Conservation (phyloP, 2,329 filamentous ascomycete species). For the Epichloe bromicola region DNA sequence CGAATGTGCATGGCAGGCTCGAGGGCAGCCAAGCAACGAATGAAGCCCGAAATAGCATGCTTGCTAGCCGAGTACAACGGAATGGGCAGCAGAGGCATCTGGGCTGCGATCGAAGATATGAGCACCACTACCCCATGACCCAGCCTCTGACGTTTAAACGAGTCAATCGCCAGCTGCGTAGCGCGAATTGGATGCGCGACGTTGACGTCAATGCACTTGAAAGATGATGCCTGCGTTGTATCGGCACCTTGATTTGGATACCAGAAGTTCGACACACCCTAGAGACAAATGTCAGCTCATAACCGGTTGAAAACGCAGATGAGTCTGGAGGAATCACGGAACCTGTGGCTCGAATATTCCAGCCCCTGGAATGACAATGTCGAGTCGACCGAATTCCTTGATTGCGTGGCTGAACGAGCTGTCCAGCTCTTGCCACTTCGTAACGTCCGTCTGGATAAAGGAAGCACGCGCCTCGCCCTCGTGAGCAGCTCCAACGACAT, state of each 20-base stretch:
- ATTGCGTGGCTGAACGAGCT: conserved; percentile 16
- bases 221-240: conserved; percentile 2
- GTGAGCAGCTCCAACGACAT: neutral
- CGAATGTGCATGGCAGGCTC: conserved; percentile 16
- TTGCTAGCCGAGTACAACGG: conserved; percentile 20
- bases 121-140: conserved; percentile 14
- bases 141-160: conserved; percentile 9
- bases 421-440: conserved; percentile 18
- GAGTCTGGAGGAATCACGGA: neutral
- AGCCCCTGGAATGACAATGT: conserved; percentile 3
- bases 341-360: conserved; percentile 4
- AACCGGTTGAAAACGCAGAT: neutral
- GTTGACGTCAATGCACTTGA: conserved; percentile 15
- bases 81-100: conserved; percentile 10
- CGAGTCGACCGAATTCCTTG: conserved; percentile 3
- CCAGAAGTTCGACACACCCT: conserved; percentile 5
- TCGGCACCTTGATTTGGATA: conserved; percentile 1
- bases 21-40: conserved; percentile 19
- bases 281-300: neutral
- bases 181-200: conserved; percentile 18
- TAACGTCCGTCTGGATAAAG: conserved; percentile 25
- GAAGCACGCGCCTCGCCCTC: conserved; percentile 12
- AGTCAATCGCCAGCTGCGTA: conserved; percentile 20
- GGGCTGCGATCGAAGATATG: conserved; percentile 15
- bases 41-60: conserved; percentile 16